Percentiles rank a stretch among this genome's conserved stretches.
Conservation (phyloP, 345 rosid genomes). For the Mallotus nudiflorus region DNA sequence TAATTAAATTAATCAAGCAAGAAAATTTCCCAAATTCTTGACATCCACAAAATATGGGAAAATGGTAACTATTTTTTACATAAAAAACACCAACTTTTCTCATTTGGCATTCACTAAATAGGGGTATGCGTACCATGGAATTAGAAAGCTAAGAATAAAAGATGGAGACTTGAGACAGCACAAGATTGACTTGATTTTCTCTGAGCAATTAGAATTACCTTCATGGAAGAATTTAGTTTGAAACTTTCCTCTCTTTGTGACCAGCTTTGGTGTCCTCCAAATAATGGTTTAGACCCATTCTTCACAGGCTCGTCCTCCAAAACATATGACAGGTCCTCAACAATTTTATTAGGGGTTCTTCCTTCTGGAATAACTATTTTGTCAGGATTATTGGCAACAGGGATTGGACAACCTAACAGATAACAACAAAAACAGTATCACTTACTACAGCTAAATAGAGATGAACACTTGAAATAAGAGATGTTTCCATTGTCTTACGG, state of each 20-base stretch:
- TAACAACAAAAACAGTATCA: constrained; percentile 14
- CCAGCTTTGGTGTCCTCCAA: constrained; percentile 94
- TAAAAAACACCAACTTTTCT: neutral
- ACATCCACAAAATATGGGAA: neutral
- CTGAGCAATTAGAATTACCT: constrained; percentile 44
- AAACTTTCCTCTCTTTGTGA: constrained; percentile 75
- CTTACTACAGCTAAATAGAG: constrained; percentile 12
- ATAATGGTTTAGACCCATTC: constrained; percentile 58
- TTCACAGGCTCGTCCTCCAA: constrained; percentile 50
- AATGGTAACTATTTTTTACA: neutral
- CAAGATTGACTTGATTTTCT: neutral
- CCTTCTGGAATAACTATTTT: constrained; percentile 62
- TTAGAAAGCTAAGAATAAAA: neutral
- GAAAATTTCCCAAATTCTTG: constrained; percentile 3
- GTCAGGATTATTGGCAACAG: constrained; percentile 62
- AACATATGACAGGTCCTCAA: constrained; percentile 59
- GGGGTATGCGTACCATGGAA: neutral
- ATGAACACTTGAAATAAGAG: constrained; percentile 22
- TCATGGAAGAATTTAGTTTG: constrained; percentile 65
- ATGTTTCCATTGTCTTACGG: constrained; percentile 53
- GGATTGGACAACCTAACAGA: constrained; percentile 76
- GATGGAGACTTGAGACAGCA: neutral
- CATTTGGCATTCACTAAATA: neutral
- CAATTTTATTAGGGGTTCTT: constrained; percentile 52
- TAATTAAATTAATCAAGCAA: neutral